Evolutionary conservation across 768 basidiomycete genomes (phyloP), one percentile per base, ranked within the genome.

Genomic region (Leccinellum rugosiceps): DNA sequence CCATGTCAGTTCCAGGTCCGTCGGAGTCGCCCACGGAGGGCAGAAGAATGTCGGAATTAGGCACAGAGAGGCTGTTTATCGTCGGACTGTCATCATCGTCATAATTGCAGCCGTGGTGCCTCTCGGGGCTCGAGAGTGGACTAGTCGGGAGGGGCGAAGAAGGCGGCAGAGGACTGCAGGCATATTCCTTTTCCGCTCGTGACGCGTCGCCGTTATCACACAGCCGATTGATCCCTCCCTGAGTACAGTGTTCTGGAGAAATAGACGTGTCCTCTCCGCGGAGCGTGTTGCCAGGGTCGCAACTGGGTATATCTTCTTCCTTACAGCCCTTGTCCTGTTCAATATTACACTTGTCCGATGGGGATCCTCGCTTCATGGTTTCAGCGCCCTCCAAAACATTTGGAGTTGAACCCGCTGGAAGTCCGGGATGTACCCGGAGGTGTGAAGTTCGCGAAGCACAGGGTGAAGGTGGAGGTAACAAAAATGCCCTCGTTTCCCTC

Each of bases 81-180:
- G 72, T 72, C 32, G 77, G 45, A 2, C 21, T 38, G 38, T 58
- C 47, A 32, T 59, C 47, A 23, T 58, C 47, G 30, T 59, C 44
- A 23, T 35, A 28, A n/a, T 35, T 19, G 41, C 5, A 43, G 41
- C 41, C 14, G 25, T 47, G 31, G 10, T 15, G 31, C 17, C 58
- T 66, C 23, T 25, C 25, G 15, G 68, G 66, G 41, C 69, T 70
- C 23, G 68, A 73, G 57, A 73, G 58, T 6, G 83, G 83, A 63
- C 84, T 86, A 15, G 76, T 76, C 8, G 80, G 82, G 11, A 76
- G 82, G 5, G 85, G 84, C 11, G 85, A 86, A 7, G 85, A 85
- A 17, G 85, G 84, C 21, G 85, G 84, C 2, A 86, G 72, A 15
- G 81, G 81, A 49, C 75, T 74, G 75, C 81, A 79, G 76, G 58